Conservation (phyloP, 805 yeast species). For the Wickerhamiella qilinensis region DNA sequence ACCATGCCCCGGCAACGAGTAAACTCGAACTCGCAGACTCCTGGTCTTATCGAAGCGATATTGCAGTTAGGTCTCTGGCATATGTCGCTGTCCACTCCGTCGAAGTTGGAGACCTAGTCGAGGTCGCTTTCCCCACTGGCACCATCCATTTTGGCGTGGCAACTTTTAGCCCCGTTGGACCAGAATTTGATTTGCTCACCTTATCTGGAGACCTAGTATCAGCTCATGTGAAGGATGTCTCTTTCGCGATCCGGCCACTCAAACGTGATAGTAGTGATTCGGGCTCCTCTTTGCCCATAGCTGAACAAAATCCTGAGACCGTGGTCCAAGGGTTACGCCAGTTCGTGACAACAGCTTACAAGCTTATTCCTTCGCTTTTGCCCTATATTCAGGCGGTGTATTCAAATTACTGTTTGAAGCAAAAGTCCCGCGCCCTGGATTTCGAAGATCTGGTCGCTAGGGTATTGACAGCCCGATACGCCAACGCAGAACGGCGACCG, state of each 20-base stretch:
- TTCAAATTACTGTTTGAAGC: neutral
- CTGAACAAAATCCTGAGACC: no score
- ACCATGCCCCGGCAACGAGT: no score
- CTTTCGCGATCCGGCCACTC: neutral
- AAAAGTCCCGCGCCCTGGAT: neutral
- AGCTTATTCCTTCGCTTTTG: neutral
- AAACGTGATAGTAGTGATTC: neutral
- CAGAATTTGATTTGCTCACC: neutral
- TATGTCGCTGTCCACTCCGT: neutral
- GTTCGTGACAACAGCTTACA: neutral
- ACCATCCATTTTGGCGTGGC: neutral
- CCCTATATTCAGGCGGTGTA: neutral
- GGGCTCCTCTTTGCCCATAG: no score
- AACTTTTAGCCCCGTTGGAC: conserved; percentile 1
- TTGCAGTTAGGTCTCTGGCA: neutral
- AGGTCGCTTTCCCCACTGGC: neutral
- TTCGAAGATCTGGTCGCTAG: neutral
- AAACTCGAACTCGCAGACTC: neutral
- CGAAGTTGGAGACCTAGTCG: neutral
- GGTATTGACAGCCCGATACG: neutral
- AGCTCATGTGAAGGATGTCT: neutral
- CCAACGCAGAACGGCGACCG: neutral
- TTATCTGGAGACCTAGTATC: neutral
- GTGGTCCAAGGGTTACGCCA: neutral
- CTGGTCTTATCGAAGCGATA: neutral